Evolutionary conservation across 345 rosid species (phyloP), one percentile per base, ranked within the genome.

Genomic region (Barbarea vulgaris): DNA sequence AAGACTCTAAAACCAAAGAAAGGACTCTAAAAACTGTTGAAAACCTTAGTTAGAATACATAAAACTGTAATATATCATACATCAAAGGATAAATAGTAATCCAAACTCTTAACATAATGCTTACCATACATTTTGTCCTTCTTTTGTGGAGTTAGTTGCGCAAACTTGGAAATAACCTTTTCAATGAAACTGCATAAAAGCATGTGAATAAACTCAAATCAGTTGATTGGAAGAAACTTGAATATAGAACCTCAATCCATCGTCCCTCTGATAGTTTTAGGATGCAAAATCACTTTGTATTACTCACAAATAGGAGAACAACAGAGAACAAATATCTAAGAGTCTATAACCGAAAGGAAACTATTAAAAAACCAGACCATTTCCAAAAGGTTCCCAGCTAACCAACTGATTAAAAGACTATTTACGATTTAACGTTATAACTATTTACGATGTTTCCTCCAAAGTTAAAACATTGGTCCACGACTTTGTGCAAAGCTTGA

Each of bases 71-170:
- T n/a, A n/a, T n/a, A n/a, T n/a, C n/a, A n/a, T n/a, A n/a, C n/a
- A 77, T 77, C 57, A 21, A 71, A 71, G 39, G 18, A 18, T 59
- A 33, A 19, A 58, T 13, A 39, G 22, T 7, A 56, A 59, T 66
- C 65, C 22, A 64, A 39, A 57, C 17, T 21, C 37, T 14, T 28
- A 56, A 15, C 53, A 46, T 77, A 77, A 50, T 48, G 77, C n/a
- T 72, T 67, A 79, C 79, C 44, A 76, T 79, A 89, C 97, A 90
- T 84, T 82, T 93, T 93, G 48, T 90, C 91, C 82, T 96, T 88
- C 79, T 93, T 97, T 68, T 91, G 98, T 13, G 96, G 92, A 25
- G 91, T 89, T 77, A 88, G 78, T 68, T 88, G 91, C 47, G 91
- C 78, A 67, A 89, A 88, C 79, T 83, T 93, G n/a, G 87, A 83